These are phyloP conservation scores for Trypanosoma scelopori DNA, from an alignment of 208 protist species.

Conservation along the genomic window DNA sequence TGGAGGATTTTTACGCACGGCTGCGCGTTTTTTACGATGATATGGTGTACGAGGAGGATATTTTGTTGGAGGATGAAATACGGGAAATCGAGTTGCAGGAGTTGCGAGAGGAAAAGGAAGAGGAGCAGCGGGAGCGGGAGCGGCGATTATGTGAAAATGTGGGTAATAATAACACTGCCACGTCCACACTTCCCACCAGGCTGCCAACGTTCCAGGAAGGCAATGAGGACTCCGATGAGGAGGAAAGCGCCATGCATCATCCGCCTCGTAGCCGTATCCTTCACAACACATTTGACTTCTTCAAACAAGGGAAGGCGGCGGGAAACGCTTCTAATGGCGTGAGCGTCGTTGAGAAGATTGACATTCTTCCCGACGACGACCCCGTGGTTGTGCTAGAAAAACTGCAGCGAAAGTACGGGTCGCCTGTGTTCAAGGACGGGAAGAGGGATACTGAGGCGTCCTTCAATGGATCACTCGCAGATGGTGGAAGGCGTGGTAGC, in stretches of 20 bases:
- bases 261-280: neutral
- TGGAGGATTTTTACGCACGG: constrained; percentile 30
- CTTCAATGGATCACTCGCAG: neutral
- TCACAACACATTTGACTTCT: neutral
- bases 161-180: constrained; percentile 20
- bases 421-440: neutral
- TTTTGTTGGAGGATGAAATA: constrained; percentile 40
- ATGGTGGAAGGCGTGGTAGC: neutral
- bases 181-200: constrained; percentile 19
- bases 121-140: constrained; percentile 30
- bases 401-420: constrained; percentile 14
- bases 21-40: constrained; percentile 44
- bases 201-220: constrained; percentile 35
- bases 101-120: constrained; percentile 35
- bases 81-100: constrained; percentile 28
- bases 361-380: constrained; percentile 15
- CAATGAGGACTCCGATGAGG: constrained; percentile 26
- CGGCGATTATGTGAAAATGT: constrained; percentile 11
- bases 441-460: neutral
- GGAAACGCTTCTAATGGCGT: neutral
- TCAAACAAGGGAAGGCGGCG: neutral
- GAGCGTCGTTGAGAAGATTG: neutral
- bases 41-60: constrained; percentile 44
- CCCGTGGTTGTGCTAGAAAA: constrained; percentile 8
- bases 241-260: neutral